These are phyloP conservation scores for Cucumis variabilis DNA, from an alignment of 331 rosid genomes.

Conservation along the genomic window DNA sequence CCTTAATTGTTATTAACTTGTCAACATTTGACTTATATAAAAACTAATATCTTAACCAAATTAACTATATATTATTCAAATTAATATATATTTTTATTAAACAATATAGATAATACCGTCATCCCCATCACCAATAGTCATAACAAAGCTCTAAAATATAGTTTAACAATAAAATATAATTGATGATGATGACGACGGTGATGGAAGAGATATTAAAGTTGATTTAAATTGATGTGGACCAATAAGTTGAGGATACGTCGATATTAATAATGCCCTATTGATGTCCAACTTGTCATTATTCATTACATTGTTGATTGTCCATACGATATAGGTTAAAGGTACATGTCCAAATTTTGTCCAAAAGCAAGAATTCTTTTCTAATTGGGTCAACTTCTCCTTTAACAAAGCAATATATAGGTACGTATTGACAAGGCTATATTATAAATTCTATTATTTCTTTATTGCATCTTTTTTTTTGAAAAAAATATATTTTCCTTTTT, in stretches of 20 bases:
- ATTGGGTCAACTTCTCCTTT: constrained; percentile 16
- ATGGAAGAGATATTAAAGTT: background rate
- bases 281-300: background rate
- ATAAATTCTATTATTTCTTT: background rate
- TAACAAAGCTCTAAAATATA: background rate
- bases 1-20: too few relatives aligned
- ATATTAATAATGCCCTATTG: background rate
- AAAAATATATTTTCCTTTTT: background rate
- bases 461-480: background rate
- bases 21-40: background rate
- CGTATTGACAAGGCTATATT: background rate
- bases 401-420: background rate
- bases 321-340: background rate
- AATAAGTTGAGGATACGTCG: background rate
- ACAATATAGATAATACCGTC: background rate
- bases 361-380: background rate
- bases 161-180: background rate
- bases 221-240: constrained; percentile 1
- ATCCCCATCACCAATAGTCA: background rate
- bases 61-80: background rate
- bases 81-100: background rate
- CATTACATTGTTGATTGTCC: constrained; percentile 12
- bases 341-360: background rate
- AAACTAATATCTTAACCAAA: background rate
- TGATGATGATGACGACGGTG: background rate